Base-by-base conservation (phyloP, 768 basidiomycete species). In the Rhodosporidiobolus odoratus region DNA sequence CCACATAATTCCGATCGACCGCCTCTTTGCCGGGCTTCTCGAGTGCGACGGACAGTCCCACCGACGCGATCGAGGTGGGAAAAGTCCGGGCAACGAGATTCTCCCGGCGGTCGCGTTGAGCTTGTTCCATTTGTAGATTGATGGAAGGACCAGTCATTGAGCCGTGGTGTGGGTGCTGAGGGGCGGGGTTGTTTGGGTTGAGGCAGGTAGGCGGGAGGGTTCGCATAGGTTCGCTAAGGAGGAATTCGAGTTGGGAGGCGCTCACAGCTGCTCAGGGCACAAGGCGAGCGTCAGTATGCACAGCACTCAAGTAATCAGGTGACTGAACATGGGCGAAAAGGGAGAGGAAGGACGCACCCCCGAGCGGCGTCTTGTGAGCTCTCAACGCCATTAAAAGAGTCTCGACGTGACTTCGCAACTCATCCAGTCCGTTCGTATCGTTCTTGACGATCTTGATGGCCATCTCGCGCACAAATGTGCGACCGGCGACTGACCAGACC, bases 391-490 rank as follows among this genome's bases (percentile, higher is more conserved):
- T 32, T 34, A 74, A 25, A 54, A 74, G 56, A 4, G 69, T 65
- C 21, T 40, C 21, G 27, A 74, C 62, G 35, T 70, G 61, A 32
- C 34, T 50, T 2, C 54, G 54, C 12, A 74, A 45, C 47, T 65
- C 61, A 0, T 61, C 47, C 12, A 34, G 12, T 4, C 69, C 73
- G 5, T 53, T 30, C 2, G 27, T 1, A 10, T 41, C 10, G 19
- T 60, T 43, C 27, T 41, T 47, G 3, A 60, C 50, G 41, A 68
- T 58, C 38, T 56, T 60, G 65, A 77, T 57, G 4, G 69, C 76
- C 4, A 75, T 50, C 48, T 74, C 58, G 30, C 76, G 71, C 0
- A 75, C 67, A 34, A 77, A 65, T 13, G 74, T 75, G 16, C 74
- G 72, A 0, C 72, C 75, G 9, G 71, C 75, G 3, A 70, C 63